phyloP scores from a whole-genome alignment of 2,329 filamentous ascomycete genomes.

The Paecilomyces sp. region DNA sequence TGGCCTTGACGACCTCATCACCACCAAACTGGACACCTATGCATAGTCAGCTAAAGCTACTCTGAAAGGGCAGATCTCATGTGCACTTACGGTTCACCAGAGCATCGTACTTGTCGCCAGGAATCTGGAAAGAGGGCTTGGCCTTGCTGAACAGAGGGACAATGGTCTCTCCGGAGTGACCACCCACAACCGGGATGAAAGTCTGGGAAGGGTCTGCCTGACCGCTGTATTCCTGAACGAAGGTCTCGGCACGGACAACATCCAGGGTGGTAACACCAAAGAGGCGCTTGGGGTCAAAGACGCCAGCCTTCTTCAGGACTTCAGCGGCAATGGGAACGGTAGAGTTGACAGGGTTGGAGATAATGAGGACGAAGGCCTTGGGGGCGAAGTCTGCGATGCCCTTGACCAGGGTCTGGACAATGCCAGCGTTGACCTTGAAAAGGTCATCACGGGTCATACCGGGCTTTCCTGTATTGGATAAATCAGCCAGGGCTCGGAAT shows the following conservation, averaged over 20 bases:
- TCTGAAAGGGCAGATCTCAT: background rate
- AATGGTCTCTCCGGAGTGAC: constrained; percentile 97
- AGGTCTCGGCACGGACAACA: constrained; percentile 96
- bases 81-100: constrained; percentile 67
- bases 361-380: constrained; percentile 92
- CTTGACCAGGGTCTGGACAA: constrained; percentile 90
- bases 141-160: constrained; percentile 95
- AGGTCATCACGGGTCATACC: constrained; percentile 99
- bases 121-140: constrained; percentile 70
- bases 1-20: constrained; percentile 93
- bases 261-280: constrained; percentile 99
- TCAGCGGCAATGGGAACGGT: constrained; percentile 97
- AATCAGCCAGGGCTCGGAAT: background rate
- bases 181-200: constrained; percentile 86
- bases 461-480: constrained; percentile 68
- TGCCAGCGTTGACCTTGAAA: constrained; percentile 99
- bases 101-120: constrained; percentile 80
- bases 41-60: constrained; percentile 2
- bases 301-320: constrained; percentile 85
- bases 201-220: constrained; percentile 75
- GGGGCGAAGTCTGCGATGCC: constrained; percentile 79
- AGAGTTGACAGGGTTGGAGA: constrained; percentile 99
- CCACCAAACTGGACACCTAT: constrained; percentile 86
- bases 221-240: constrained; percentile 78
- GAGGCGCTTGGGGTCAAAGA: constrained; percentile 91